phyloP scores from a whole-genome alignment of 1,284 basidiomycete genomes.

The Papiliotrema flavescens region DNA sequence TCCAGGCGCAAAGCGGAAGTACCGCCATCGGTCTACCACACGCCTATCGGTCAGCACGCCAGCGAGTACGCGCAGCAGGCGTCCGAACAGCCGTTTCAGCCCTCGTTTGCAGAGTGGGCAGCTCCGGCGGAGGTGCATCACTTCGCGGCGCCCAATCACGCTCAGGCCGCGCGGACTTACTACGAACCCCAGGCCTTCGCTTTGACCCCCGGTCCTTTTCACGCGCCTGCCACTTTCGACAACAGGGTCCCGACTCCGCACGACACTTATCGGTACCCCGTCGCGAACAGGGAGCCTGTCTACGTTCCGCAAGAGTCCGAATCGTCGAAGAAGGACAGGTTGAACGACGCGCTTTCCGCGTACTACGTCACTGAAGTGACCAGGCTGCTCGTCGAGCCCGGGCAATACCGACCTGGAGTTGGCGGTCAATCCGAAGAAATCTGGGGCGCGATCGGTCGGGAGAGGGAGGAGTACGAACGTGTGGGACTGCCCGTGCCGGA shows the following conservation, averaged over 20 bases:
- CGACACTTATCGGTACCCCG: conserved; percentile 20
- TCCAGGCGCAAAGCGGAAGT: no score
- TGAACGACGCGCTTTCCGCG: conserved; percentile 18
- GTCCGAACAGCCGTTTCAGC: no score
- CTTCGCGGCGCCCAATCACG: neutral
- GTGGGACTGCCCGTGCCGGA: conserved; percentile 19
- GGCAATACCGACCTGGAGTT: conserved; percentile 25
- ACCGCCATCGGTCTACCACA: no score
- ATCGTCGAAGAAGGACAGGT: conserved; percentile 2
- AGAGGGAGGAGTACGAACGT: conserved; percentile 20
- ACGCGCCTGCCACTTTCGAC: conserved; percentile 10
- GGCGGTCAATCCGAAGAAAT: conserved; percentile 22
- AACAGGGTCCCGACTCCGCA: conserved; percentile 17
- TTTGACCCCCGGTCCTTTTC: conserved; percentile 10
- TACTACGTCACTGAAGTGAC: conserved; percentile 33
- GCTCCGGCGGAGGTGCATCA: neutral
- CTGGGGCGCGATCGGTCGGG: conserved; percentile 23
- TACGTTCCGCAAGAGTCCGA: neutral
- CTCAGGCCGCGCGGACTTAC: neutral
- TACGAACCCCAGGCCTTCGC: neutral
- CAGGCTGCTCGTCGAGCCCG: conserved; percentile 23
- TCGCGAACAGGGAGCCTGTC: conserved; percentile 8
- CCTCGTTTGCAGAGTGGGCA: neutral
- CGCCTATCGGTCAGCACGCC: neutral
- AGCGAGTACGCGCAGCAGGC: no score